A percentile compares a stretch with the other conserved stretches of the same genome.
phyloP scores from a whole-genome alignment of 495 filamentous ascomycete genomes.

The Apodospora peruviana region DNA sequence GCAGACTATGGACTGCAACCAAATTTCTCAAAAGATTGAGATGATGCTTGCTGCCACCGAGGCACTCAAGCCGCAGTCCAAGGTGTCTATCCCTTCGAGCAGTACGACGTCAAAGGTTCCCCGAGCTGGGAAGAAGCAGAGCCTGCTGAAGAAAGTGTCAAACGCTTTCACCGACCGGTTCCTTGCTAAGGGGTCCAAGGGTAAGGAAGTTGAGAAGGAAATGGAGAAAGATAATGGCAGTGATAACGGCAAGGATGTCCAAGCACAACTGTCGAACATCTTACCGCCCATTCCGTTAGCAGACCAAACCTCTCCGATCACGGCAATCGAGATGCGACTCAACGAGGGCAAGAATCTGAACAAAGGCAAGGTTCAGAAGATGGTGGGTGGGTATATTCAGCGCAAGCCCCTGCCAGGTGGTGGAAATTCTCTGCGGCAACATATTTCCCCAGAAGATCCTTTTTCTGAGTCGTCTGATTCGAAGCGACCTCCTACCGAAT shows the following conservation, averaged over 20 bases:
- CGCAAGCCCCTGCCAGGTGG: constrained; percentile 21
- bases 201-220: neutral
- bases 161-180: constrained; percentile 1
- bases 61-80: neutral
- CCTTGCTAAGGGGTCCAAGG: too few species aligned
- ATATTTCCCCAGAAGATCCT: constrained; percentile 22
- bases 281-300: neutral
- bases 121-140: constrained; percentile 2
- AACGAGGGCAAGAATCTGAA: constrained; percentile 24
- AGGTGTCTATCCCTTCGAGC: neutral
- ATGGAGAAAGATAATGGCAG: neutral
- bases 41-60: constrained; percentile 24
- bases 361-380: constrained; percentile 15
- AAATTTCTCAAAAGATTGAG: constrained; percentile 20
- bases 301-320: neutral
- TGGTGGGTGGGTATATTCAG: constrained; percentile 15
- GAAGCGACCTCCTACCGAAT: constrained; percentile 6
- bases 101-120: constrained; percentile 4
- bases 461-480: constrained; percentile 17
- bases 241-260: neutral
- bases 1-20: neutral
- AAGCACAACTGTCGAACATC: neutral
- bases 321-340: constrained; percentile 16
- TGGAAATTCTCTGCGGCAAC: constrained; percentile 11
- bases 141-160: constrained; percentile 2